Conservation (phyloP, 1,139 yeast species). For the Taphrina deformans region DNA sequence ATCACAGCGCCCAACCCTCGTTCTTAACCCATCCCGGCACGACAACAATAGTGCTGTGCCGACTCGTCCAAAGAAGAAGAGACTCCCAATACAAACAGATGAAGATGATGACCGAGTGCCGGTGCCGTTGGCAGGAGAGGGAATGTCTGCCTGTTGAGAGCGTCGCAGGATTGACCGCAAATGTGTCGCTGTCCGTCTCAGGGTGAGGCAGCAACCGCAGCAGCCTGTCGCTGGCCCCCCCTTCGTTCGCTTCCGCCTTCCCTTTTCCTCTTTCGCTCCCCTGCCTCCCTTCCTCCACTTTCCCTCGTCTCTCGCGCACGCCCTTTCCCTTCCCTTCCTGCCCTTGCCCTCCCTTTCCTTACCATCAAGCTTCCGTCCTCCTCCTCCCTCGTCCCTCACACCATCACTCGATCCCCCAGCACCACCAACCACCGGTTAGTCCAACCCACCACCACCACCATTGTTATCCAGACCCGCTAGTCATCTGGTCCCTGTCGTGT, state of each 20-base stretch:
- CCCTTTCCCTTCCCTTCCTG: not conserved
- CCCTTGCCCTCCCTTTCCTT: not conserved
- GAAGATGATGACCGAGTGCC: too few species aligned
- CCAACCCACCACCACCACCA: not conserved
- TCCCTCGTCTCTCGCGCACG: not conserved
- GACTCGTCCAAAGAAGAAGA: too few species aligned
- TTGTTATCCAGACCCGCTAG: not conserved
- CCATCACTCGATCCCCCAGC: not conserved
- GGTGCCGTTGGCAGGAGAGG: too few species aligned
- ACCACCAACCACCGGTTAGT: not conserved
- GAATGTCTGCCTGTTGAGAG: too few species aligned
- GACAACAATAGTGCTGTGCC: too few species aligned
- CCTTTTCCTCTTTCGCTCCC: not conserved
- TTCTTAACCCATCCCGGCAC: not conserved
- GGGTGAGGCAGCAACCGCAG: too few species aligned
- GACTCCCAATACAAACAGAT: too few species aligned
- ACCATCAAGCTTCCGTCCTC: not conserved
- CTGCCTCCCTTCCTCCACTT: not conserved
- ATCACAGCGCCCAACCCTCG: too few species aligned
- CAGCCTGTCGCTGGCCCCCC: too few species aligned
- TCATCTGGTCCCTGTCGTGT: not conserved
- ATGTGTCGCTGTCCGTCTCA: too few species aligned
- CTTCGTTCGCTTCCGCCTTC: conserved; percentile 2
- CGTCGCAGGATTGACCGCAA: too few species aligned
- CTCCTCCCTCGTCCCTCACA: not conserved